phyloP scores from a whole-genome alignment of 495 filamentous ascomycete genomes.

The Aspergillus haitiensis region DNA sequence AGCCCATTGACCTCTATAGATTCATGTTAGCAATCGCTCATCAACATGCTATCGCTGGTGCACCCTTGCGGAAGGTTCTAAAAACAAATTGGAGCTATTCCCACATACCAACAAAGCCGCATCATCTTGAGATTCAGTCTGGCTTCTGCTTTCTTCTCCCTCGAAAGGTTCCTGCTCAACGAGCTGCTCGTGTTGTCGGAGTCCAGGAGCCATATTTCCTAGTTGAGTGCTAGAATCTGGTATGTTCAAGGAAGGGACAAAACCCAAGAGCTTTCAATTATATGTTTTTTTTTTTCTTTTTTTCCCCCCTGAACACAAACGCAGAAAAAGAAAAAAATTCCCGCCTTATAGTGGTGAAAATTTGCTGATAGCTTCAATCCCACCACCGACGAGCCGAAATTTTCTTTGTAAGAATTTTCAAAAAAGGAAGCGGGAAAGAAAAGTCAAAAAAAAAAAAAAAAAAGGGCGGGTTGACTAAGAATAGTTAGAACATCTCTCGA shows the following conservation, averaged over 20 bases:
- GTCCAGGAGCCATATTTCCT: background rate
- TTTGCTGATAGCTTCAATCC: conserved; percentile 24
- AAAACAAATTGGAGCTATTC: background rate
- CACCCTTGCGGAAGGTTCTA: background rate
- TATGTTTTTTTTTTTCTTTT: too few species aligned
- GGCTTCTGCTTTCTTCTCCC: conserved; percentile 33
- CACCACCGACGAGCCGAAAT: conserved; percentile 1
- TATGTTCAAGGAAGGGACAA: background rate
- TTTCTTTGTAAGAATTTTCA: conserved; percentile 1
- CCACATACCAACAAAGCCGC: conserved; percentile 44
- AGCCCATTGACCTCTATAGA: conserved; percentile 47
- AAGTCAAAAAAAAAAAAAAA: conserved; percentile 13
- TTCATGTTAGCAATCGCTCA: conserved; percentile 23
- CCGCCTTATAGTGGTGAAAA: conserved; percentile 8
- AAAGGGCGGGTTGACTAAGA: conserved; percentile 3
- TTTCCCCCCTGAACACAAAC: background rate
- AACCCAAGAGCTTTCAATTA: too few species aligned
- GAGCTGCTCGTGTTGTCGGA: conserved; percentile 29
- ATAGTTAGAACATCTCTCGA: background rate
- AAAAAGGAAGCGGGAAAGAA: conserved; percentile 11
- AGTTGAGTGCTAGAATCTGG: background rate
- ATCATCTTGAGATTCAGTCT: conserved; percentile 42
- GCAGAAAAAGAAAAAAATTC: conserved; percentile 1
- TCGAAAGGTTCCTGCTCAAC: conserved; percentile 30
- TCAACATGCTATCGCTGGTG: background rate